phyloP scores from a whole-genome alignment of 2,329 filamentous ascomycete genomes.

The Hortaea sp. region DNA sequence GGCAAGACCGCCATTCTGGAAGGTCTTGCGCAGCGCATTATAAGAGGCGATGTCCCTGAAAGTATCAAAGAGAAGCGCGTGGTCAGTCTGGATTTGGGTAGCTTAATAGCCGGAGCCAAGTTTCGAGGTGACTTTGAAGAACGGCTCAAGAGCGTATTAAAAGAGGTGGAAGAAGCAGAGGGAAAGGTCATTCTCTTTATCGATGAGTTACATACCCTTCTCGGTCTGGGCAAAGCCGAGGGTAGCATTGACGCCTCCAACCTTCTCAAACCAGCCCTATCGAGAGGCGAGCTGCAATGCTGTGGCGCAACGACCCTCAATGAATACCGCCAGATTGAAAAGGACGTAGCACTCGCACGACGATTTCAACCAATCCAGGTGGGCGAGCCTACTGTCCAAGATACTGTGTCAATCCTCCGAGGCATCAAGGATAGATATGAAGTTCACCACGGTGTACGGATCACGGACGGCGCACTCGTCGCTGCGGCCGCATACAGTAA shows the following conservation, averaged over 20 bases:
- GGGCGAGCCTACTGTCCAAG: conserved; percentile 80
- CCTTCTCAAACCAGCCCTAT: conserved; percentile 84
- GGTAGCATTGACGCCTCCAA: conserved; percentile 96
- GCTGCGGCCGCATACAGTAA: conserved; percentile 88
- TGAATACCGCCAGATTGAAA: conserved; percentile 90
- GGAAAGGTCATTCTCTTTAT: conserved; percentile 91
- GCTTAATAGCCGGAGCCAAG: conserved; percentile 89
- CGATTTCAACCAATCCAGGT: conserved; percentile 92
- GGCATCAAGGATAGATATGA: conserved; percentile 98
- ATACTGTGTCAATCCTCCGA: conserved; percentile 88
- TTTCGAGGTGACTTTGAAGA: conserved; percentile 96
- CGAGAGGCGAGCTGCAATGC: conserved; percentile 85
- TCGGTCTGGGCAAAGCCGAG: conserved; percentile 89
- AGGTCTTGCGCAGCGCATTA: conserved; percentile 79
- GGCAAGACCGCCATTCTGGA: conserved; percentile 93
- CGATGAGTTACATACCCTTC: conserved; percentile 83
- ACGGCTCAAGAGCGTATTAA: conserved; percentile 77
- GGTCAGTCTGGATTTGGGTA: conserved; percentile 76
- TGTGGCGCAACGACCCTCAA: conserved; percentile 88
- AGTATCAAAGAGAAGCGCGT: conserved; percentile 92
- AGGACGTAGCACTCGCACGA: conserved; percentile 84
- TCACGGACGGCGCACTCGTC: conserved; percentile 84
- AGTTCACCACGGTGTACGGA: conserved; percentile 90
- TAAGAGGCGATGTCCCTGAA: conserved; percentile 86
- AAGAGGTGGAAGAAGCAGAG: conserved; percentile 80